Base-by-base conservation (phyloP, 495 filamentous ascomycete species). In the Saxispiralis lemnorum region DNA sequence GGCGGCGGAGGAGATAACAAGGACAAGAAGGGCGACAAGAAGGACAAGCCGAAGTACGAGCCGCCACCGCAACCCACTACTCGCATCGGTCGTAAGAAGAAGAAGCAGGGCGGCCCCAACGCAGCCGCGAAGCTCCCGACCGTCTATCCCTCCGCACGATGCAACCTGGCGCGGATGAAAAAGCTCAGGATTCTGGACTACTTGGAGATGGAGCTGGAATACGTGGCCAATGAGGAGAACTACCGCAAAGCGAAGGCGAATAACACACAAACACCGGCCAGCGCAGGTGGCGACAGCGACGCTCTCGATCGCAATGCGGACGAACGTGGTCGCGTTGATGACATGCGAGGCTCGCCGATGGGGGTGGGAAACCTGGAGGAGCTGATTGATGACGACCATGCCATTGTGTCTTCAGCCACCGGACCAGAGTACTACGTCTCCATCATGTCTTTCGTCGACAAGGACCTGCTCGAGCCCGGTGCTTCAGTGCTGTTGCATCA, bases 371-470 rank as follows among this genome's bases (percentile, higher is more conserved):
- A 89, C 48, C 63, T 99, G 55, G 89, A 96, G 63, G 89, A 99
- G 66, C 81, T 99, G 75, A 99, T 99, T 56, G 89, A 99, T 62
- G 89, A 99, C 64, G 89, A 99, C 65, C 89, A 99, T 57, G 89
- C 89, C 45, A 99, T 99, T 56, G 92, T 99, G 34, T 93, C 84
- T 9, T 93, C 84, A 59, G 88, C 92, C 3, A 95, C 92, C 11
- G 89, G 89, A 0, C 92, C 89, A 1, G 89, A 99, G 61, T 99
- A 95, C 68, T 99, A 99, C 60, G 89, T 99, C 46, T 94, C 86
- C 40, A 99, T 99, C 71, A 99, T 99, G 89, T 95, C 88, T 33
- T 99, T 99, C 54, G 89, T 99, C 32, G 89, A 99, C 67, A 99
- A 99, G 64, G 89, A 99, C 56, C 72, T 99, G 10, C 75, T 99